Percentiles rank a stretch among this genome's conserved stretches.
phyloP scores from a whole-genome alignment of 1,284 basidiomycete genomes.

The Schizophyllum commune region DNA sequence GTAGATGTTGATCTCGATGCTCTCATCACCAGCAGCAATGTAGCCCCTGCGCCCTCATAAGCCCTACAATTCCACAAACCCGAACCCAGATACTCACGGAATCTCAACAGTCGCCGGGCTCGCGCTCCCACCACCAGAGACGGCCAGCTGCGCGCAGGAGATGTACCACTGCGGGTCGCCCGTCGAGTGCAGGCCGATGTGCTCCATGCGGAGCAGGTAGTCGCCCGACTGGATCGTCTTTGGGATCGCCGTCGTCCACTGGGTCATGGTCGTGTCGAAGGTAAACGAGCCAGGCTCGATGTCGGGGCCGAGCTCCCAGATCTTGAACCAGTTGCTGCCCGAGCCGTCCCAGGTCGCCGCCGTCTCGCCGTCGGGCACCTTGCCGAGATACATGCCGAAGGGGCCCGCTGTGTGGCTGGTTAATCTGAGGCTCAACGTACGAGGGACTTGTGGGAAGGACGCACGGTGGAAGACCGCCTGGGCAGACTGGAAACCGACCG shows the following conservation, averaged over 20 bases:
- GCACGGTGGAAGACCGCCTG: slow-evolving; percentile 32
- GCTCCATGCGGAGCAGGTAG: slow-evolving; percentile 20
- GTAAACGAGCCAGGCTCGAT: slow-evolving; percentile 29
- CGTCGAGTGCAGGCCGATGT: slow-evolving; percentile 26
- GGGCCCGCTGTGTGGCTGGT: slow-evolving; percentile 11
- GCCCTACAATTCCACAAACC: neutral
- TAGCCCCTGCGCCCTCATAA: neutral
- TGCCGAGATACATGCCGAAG: slow-evolving; percentile 23
- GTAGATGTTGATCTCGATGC: slow-evolving; percentile 26
- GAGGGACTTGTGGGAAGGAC: slow-evolving; percentile 16
- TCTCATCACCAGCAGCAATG: slow-evolving; percentile 15
- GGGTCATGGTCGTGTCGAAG: slow-evolving; percentile 27
- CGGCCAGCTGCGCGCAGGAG: slow-evolving; percentile 24
- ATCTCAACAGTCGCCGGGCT: slow-evolving; percentile 19
- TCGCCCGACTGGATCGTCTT: slow-evolving; percentile 35
- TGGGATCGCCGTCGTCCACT: slow-evolving; percentile 43
- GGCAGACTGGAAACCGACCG: slow-evolving; percentile 25
- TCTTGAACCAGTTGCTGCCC: slow-evolving; percentile 4
- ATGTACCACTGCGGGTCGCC: slow-evolving; percentile 24
- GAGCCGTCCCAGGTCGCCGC: slow-evolving; percentile 23
- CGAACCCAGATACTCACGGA: slow-evolving; percentile 26
- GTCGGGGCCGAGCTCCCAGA: neutral
- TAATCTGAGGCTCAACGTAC: neutral
- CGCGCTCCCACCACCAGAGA: slow-evolving; percentile 30
- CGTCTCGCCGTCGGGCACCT: slow-evolving; percentile 17